Base-by-base conservation (phyloP, 805 yeast genomes). In the Pichia manshurica region DNA sequence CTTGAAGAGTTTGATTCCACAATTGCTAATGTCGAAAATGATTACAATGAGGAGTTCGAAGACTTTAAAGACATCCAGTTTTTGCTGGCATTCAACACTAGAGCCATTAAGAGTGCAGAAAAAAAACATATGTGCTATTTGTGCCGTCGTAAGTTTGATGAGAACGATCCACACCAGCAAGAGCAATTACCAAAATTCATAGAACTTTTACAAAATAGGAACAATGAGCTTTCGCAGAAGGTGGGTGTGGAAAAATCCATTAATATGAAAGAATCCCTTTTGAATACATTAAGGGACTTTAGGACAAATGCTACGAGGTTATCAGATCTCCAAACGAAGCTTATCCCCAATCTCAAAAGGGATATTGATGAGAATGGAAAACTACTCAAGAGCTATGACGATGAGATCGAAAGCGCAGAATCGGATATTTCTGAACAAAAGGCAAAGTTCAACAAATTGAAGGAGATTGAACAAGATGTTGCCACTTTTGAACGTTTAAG, bases 61-160 rank as follows among this genome's bases (percentile, higher is more conserved):
- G 81, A 84, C 47, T 60, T 78, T 29, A 87, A 87, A 58, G 79
- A 86, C 53, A 76, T 75, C 28, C 80, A 79, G 39, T 85, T 88
- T 2, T 82, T 90, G 0, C 68, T 78, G 22, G 78, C 78, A 37
- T 89, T 83, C 64, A 88, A 86, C 57, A 64, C 72, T 20, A 78
- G 77, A 39, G 96, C 96, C 0, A 64, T 85, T 10, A 75, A 78
- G 28, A 63, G 75, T 36, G 93, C 95, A 0, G 66, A 77, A 23
- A 57, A 61, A 4, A 72, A 75, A 8, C 73, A 80, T 10, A 70
- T 77, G 42, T 91, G 97, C 63, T 67, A 82, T 38, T 67, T 90
- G 39, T 91, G 98, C 63, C 76, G 77, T 17, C 71, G 95, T 44
- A 70, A 74, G 12, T 85, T 89, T 64, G 75, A 75, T 15, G 69